Percentiles rank a stretch among this genome's conserved stretches.
phyloP scores from a whole-genome alignment of 2,329 filamentous ascomycete genomes.

The Aureobasidium sp. region DNA sequence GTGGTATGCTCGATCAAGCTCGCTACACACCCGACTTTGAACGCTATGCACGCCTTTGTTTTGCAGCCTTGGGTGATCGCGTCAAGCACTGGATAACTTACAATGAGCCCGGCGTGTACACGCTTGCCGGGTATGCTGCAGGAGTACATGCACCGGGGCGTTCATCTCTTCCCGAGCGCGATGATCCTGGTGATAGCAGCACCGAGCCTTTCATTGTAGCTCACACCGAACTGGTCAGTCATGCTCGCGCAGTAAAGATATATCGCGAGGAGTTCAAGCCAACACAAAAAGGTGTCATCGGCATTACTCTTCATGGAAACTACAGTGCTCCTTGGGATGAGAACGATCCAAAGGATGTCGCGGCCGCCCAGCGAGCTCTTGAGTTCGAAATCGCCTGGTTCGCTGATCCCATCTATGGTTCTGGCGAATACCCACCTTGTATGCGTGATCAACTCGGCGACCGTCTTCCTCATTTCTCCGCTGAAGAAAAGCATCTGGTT shows the following conservation, averaged over 20 bases:
- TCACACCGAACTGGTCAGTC: constrained; percentile 25
- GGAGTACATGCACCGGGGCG: constrained; percentile 8
- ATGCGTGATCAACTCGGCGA: constrained; percentile 32
- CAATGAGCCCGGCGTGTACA: constrained; percentile 31
- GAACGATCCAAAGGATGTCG: constrained; percentile 26
- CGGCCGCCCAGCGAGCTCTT: constrained; percentile 27
- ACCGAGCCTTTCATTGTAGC: constrained; percentile 30
- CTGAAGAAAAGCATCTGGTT: constrained; percentile 27
- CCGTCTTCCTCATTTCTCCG: constrained; percentile 29
- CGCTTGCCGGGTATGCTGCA: neutral
- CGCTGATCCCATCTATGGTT: constrained; percentile 28
- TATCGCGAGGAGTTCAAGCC: constrained; percentile 34
- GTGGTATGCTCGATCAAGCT: constrained; percentile 30
- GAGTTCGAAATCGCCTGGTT: constrained; percentile 37
- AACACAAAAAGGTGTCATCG: constrained; percentile 24
- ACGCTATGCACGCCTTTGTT: constrained; percentile 36
- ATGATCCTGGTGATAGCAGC: constrained; percentile 24
- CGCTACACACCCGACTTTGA: constrained; percentile 28
- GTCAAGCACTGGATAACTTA: constrained; percentile 38
- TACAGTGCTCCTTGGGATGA: constrained; percentile 32
- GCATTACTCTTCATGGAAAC: constrained; percentile 33
- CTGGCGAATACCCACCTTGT: constrained; percentile 36
- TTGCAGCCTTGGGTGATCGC: constrained; percentile 33
- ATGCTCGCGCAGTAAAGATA: neutral
- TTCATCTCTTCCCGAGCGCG: constrained; percentile 1